Percentiles rank a stretch among this genome's conserved stretches.
These are phyloP conservation scores for Lentinula sp. DNA, from an alignment of 768 basidiomycete species.

Conservation along the genomic window DNA sequence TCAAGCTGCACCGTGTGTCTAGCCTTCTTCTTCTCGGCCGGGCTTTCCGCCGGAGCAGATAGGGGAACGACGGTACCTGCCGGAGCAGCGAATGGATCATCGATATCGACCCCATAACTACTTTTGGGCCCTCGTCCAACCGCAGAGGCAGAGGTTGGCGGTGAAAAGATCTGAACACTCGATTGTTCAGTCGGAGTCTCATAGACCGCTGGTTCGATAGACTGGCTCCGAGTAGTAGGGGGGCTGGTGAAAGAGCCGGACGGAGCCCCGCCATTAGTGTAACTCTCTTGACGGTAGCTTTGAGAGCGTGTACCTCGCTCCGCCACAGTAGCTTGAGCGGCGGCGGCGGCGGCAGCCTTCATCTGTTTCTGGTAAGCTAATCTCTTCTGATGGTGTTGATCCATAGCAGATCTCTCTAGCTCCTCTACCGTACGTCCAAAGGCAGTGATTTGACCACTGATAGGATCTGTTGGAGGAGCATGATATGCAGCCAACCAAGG, in stretches of 20 bases:
- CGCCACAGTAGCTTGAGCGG: constrained; percentile 13
- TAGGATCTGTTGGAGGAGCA: constrained; percentile 22
- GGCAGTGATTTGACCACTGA: constrained; percentile 25
- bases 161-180: constrained; percentile 25
- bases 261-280: constrained; percentile 22
- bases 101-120: constrained; percentile 38
- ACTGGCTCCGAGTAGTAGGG: constrained; percentile 53
- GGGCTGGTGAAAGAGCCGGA: constrained; percentile 30
- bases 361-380: constrained; percentile 79
- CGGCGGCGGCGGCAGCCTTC: constrained; percentile 41
- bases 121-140: constrained; percentile 25
- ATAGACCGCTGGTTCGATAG: constrained; percentile 46
- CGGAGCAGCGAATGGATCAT: constrained; percentile 70
- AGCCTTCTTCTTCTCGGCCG: constrained; percentile 41
- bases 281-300: constrained; percentile 50
- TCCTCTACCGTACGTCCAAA: constrained; percentile 75
- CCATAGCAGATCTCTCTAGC: constrained; percentile 74
- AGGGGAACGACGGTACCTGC: constrained; percentile 16
- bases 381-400: constrained; percentile 80
- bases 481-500: constrained; percentile 74
- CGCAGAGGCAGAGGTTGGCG: constrained; percentile 4
- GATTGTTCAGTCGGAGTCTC: constrained; percentile 16
- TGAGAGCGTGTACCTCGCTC: constrained; percentile 39
- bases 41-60: constrained; percentile 23
- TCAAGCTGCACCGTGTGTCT: constrained; percentile 95